Base-by-base conservation (phyloP, 495 filamentous ascomycete genomes). In the Hyaloscypha bicolor region DNA sequence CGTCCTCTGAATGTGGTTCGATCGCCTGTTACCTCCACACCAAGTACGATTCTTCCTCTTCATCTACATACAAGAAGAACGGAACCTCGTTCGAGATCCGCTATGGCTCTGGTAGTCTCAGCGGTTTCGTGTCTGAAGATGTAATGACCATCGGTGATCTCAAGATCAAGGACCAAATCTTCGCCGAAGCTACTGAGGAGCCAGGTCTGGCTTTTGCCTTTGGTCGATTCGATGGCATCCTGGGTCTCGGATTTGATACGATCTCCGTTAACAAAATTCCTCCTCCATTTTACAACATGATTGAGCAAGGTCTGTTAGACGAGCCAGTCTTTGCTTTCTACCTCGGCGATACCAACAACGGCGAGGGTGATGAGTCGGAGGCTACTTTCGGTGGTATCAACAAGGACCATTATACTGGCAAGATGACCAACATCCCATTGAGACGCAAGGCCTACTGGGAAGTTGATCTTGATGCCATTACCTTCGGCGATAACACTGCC, bases 391-490 rank as follows among this genome's bases (percentile, higher is more conserved):
- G 96, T 79, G 96, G 96, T 74, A 83, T 97, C 64, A 88, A 98
- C 79, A 81, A 93, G 78, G 80, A 82, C 74, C 92, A 92, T 83
- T 98, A 93, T 84, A 89, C 84, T 35, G 96, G 96, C 71, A 89
- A 97, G 79, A 84, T 99, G 73, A 92, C 88, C 67, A 94, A 91
- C 75, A 93, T 99, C 69, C 94, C 94, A 58, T 87, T 99, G 69
- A 89, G 95, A 76, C 92, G 96, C 75, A 97, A 97, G 89, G 96
- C 96, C 48, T 99, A 99, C 86, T 99, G 96, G 96, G 96, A 99
- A 84, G 94, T 98, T 31, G 93, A 98, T 71, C 88, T 98, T 69
- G 91, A 98, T 73, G 83, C 92, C 55, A 94, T 99, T 80, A 86
- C 88, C 57, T 94, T 97, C 68, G 96, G 95, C 67, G 85, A 91